Evolutionary conservation across 208 protist species (phyloP), one percentile per base, ranked within the genome.

Genomic region (Strigomonas galati): DNA sequence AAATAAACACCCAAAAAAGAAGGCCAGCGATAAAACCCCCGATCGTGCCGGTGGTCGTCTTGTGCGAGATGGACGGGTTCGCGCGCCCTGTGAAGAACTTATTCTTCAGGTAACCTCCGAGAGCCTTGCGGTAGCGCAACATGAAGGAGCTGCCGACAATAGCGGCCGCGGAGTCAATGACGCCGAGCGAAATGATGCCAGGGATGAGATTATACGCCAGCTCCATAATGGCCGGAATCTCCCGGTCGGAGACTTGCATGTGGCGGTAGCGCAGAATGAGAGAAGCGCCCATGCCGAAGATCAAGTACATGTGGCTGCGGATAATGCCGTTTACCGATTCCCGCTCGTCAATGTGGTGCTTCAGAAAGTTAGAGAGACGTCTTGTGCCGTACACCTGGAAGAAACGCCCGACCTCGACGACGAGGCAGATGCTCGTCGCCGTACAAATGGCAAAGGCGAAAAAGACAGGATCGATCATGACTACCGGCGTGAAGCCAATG

Each of bases 301-400:
- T 80, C 17, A 96, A 76, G 67, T 96, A 96, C 56, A 94, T 90
- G 66, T 96, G 91, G 32, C 86, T 93, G 35, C 91, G 84, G 26
- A 94, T 81, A 7, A 89, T 73, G 23, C 91, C 88, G 3, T 64
- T 61, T 28, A 89, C 46, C 49, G 56, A 55, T 46, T 96, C 91
- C 24, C 91, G 85, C 35, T 67, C 62, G 56, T 96, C 91, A 49
- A 94, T 93, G 70, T 93, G 85, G 30, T 69, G 48, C 0, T 59
- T n/a, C 26, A 94, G 65, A 63, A 91, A 94, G 17, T 28, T 48
- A 1, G 79, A 79, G 1, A 96, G 30, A 19, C 30, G 27, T 12
- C 46, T 24, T 0, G 82, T 78, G 12, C 91, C 91, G 65, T 79
- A 84, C 17, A 96, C 83, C 19, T 81, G 58, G 66, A 87, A 90